Percentiles rank a stretch among this genome's conserved stretches.
These are phyloP conservation scores for Hyaloscypha variabilis DNA, from an alignment of 495 filamentous ascomycete species.

Conservation along the genomic window DNA sequence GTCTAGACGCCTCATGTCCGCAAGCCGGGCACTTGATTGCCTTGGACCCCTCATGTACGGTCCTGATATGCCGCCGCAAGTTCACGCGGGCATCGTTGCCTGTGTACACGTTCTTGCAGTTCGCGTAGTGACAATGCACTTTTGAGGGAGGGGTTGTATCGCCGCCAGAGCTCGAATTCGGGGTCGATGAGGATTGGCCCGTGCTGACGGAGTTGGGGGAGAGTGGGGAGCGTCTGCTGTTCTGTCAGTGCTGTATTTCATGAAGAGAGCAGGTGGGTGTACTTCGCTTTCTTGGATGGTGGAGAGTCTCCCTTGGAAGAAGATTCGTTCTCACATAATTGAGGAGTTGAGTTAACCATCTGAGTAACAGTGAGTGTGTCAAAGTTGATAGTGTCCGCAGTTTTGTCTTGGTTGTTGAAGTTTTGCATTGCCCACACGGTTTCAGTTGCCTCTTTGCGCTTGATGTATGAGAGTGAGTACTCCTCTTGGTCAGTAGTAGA, in stretches of 20 bases:
- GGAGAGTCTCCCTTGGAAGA: not conserved
- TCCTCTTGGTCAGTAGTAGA: conserved; percentile 9
- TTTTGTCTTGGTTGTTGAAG: not conserved
- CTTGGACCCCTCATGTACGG: not conserved
- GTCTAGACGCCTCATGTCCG: not conserved
- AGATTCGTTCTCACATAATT: not conserved
- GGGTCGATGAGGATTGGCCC: too few relatives aligned
- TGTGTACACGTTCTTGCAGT: conserved; percentile 1
- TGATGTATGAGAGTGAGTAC: conserved; percentile 14
- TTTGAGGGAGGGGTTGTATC: not conserved
- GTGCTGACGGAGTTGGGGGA: too few relatives aligned
- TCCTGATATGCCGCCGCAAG: conserved; percentile 9
- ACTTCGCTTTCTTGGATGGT: not conserved
- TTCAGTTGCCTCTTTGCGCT: not conserved
- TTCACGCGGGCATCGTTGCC: not conserved
- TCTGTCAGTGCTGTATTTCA: not conserved
- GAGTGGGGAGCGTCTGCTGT: too few relatives aligned
- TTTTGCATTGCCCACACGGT: conserved; percentile 2
- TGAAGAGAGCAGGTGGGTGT: not conserved
- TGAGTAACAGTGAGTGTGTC: too few relatives aligned
- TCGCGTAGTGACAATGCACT: not conserved
- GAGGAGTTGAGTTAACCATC: not conserved
- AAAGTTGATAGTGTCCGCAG: not conserved
- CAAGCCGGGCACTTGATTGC: conserved; percentile 9
- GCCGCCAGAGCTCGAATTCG: not conserved